Evolutionary conservation across 1,284 basidiomycete genomes (phyloP), one percentile per base, ranked within the genome.

Genomic region (Sanghuangporus sanghuang): DNA sequence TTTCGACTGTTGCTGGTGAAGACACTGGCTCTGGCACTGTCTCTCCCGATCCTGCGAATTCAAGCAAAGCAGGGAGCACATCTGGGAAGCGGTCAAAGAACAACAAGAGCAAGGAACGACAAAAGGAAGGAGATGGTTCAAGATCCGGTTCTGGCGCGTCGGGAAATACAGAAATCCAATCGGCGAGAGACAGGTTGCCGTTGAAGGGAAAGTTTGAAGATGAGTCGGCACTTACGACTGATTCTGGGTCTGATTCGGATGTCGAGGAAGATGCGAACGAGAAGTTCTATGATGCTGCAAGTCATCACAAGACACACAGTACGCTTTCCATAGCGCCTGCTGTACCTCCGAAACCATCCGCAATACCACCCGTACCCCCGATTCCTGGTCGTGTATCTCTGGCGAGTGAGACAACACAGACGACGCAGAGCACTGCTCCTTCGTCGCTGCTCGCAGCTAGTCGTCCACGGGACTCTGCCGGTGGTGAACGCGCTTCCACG

Each of bases 401-500:
- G 14, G 75, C 59, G 71, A 77, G 68, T 35, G 73, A 74, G 12
- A 78, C 81, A 67, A 82, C 82, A 18, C 81, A 83, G 54, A 78
- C 81, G 66, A 82, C 82, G n/a, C 81, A 82, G 54, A 76, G 75
- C 35, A 89, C 86, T 2, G 76, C 77, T 39, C 80, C 83, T 70
- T 90, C 89, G 62, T 90, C 86, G 67, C 74, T 90, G 62, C 74
- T 90, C 18, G 77, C 59, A 16, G 35, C 52, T 12, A 49, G 59
- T 49, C 56, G 56, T 16, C 56, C 56, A 23, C 32, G 38, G 23
- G 56, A 57, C 7, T 49, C 74, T 78, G 46, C 77, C 16, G 73
- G 63, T 76, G 73, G 57, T 53, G 77, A 75, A 69, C 73, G 71
- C 61, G 76, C 73, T 64, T 77, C 77, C 67, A 84, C 82, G 72